Percentiles rank a stretch among this genome's conserved stretches.
These are phyloP conservation scores for Komagataella pastoris DNA, from an alignment of 805 yeast genomes.

Conservation along the genomic window DNA sequence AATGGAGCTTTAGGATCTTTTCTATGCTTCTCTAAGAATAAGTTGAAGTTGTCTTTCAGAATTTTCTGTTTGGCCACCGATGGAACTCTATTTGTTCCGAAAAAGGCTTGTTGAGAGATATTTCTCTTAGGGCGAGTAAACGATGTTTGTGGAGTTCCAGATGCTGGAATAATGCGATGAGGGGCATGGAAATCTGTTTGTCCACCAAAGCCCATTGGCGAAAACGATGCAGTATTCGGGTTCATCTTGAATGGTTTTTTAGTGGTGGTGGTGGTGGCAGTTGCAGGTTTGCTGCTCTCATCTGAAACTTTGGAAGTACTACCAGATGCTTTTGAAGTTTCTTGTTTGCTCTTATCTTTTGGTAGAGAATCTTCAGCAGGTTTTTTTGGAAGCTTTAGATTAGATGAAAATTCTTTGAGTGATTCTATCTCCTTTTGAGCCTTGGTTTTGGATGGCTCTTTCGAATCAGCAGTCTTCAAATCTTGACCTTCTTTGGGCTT, in stretches of 20 bases:
- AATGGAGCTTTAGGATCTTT: conserved; percentile 14
- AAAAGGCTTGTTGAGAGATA: conserved; percentile 17
- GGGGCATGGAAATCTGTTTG: conserved; percentile 9
- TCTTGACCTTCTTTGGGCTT: background rate
- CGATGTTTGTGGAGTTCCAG: background rate
- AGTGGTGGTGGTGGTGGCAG: conserved; percentile 27
- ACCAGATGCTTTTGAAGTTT: conserved; percentile 5
- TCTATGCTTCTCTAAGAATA: conserved; percentile 32
- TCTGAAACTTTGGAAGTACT: conserved; percentile 16
- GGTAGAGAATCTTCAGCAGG: conserved; percentile 56
- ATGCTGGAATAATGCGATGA: conserved; percentile 5
- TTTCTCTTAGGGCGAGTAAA: conserved; percentile 1
- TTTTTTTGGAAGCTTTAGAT: conserved; percentile 43
- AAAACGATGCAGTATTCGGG: conserved; percentile 54
- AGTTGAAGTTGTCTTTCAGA: conserved; percentile 33
- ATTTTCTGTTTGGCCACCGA: conserved; percentile 12
- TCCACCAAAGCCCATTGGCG: conserved; percentile 22
- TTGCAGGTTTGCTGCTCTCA: conserved; percentile 30
- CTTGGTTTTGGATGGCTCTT: conserved; percentile 28
- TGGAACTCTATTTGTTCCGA: conserved; percentile 22
- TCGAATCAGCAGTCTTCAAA: conserved; percentile 4
- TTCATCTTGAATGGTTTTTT: conserved; percentile 58
- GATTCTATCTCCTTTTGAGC: conserved; percentile 56
- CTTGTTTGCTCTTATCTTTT: conserved; percentile 50
- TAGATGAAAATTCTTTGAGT: conserved; percentile 67